Percentiles rank a stretch among this genome's conserved stretches.
Evolutionary conservation across 257 asterid genomes (phyloP).

Genomic region (Mentha longifolia): DNA sequence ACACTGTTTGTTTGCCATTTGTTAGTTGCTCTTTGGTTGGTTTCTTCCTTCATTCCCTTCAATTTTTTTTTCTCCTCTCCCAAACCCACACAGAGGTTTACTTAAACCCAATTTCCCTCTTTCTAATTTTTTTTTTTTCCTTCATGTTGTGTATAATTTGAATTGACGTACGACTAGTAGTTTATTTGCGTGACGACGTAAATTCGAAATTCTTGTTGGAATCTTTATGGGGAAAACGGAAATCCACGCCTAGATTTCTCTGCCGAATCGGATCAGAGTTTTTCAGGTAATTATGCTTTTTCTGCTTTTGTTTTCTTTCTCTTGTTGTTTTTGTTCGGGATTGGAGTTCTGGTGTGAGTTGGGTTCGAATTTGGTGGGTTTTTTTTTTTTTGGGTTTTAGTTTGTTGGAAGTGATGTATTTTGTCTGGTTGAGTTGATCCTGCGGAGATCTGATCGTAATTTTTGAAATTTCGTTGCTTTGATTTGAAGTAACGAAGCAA

Average conservation of each 20-base stretch:
- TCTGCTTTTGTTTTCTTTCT: neutral
- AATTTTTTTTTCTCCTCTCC: neutral
- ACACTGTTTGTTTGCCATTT: conserved; percentile 23
- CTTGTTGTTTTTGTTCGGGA: neutral
- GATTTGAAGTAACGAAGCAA: conserved; percentile 22
- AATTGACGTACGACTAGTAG: conserved; percentile 6
- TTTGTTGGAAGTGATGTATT: conserved; percentile 16
- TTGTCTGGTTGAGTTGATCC: conserved; percentile 34
- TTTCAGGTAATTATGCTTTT: conserved; percentile 33
- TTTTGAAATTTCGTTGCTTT: conserved; percentile 8
- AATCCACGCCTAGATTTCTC: conserved; percentile 24
- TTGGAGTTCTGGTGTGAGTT: conserved; percentile 11
- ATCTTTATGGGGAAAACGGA: conserved; percentile 23
- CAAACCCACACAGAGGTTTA: conserved; percentile 50
- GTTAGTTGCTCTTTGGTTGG: conserved; percentile 34
- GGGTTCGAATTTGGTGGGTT: conserved; percentile 10
- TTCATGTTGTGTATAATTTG: conserved; percentile 15
- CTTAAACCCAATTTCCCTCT: neutral
- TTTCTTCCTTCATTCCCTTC: neutral
- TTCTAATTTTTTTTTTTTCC: neutral
- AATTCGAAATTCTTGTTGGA: conserved; percentile 35
- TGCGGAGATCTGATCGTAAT: conserved; percentile 42
- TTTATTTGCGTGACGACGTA: conserved; percentile 45
- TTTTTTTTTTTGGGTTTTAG: neutral
- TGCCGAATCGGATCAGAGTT: conserved; percentile 24